Conservation (phyloP, 805 yeast genomes). For the Kuraishia floccosa region DNA sequence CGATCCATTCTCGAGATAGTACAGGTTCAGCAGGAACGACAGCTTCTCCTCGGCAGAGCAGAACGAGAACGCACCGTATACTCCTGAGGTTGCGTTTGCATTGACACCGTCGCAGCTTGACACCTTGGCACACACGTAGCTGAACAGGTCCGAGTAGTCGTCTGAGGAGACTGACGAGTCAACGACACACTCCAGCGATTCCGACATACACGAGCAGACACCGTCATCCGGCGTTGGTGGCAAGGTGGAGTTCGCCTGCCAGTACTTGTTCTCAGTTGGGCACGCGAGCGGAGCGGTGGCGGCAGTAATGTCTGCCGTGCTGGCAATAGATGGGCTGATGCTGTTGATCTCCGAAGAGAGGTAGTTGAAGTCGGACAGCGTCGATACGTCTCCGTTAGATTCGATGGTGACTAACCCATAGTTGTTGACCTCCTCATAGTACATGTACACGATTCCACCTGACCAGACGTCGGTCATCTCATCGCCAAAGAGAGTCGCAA, state of each 20-base stretch:
- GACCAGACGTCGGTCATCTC: constrained; percentile 82
- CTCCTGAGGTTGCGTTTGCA: constrained; percentile 53
- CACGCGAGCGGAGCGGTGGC: constrained; percentile 40
- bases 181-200: constrained; percentile 50
- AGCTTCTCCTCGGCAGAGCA: constrained; percentile 57
- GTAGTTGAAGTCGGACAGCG: constrained; percentile 53
- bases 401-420: constrained; percentile 60
- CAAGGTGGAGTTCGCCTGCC: constrained; percentile 57
- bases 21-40: constrained; percentile 52
- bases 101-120: constrained; percentile 50
- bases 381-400: constrained; percentile 34
- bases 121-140: constrained; percentile 40
- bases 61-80: constrained; percentile 65
- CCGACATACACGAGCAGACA: constrained; percentile 53
- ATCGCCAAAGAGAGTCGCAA: constrained; percentile 46
- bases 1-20: constrained; percentile 38
- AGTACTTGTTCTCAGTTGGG: constrained; percentile 41
- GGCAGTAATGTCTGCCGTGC: constrained; percentile 25
- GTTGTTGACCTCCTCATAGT: constrained; percentile 64
- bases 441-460: constrained; percentile 85
- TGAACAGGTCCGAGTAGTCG: constrained; percentile 51
- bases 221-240: constrained; percentile 72
- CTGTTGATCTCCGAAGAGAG: constrained; percentile 46
- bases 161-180: constrained; percentile 35
- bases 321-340: constrained; percentile 41